Evolutionary conservation across 164 flowering plant species (phyloP).

Genomic region (Dillenia suffruticosa): DNA sequence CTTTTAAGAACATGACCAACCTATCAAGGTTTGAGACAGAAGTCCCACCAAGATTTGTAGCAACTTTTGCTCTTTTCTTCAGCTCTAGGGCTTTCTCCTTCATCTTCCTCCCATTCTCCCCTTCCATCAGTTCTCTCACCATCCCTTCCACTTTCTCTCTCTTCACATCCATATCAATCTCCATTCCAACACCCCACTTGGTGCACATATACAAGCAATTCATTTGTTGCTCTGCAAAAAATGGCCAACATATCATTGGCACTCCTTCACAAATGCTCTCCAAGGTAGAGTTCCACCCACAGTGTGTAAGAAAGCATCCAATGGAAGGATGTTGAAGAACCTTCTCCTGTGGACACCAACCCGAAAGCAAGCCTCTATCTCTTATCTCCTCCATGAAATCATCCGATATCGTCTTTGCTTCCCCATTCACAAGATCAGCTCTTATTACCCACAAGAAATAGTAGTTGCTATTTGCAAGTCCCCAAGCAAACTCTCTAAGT

Average conservation of each 20-base stretch:
- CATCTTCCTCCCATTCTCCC: no score
- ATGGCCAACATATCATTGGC: constrained; percentile 9
- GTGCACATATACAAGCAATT: neutral
- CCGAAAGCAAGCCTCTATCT: constrained; percentile 1
- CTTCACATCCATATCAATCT: no score
- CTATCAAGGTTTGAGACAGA: no score
- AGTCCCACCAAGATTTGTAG: no score
- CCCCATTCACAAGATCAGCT: constrained; percentile 5
- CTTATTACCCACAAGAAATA: constrained; percentile 7
- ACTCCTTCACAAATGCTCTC: no score
- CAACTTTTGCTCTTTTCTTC: no score
- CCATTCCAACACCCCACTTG: no score
- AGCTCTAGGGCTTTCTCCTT: no score
- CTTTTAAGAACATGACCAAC: no score
- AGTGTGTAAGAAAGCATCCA: constrained; percentile 7
- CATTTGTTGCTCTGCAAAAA: constrained; percentile 5
- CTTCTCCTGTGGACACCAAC: constrained; percentile 6
- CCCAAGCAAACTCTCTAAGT: constrained; percentile 10
- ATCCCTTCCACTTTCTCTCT: no score
- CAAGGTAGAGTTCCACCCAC: no score
- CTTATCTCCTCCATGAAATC: constrained; percentile 6
- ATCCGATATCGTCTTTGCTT: neutral
- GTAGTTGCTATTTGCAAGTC: constrained; percentile 2
- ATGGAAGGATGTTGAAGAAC: constrained; percentile 6
- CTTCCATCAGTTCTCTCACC: no score